phyloP scores from a whole-genome alignment of 2,329 filamentous ascomycete species.

The Trichoderma oligosporum region DNA sequence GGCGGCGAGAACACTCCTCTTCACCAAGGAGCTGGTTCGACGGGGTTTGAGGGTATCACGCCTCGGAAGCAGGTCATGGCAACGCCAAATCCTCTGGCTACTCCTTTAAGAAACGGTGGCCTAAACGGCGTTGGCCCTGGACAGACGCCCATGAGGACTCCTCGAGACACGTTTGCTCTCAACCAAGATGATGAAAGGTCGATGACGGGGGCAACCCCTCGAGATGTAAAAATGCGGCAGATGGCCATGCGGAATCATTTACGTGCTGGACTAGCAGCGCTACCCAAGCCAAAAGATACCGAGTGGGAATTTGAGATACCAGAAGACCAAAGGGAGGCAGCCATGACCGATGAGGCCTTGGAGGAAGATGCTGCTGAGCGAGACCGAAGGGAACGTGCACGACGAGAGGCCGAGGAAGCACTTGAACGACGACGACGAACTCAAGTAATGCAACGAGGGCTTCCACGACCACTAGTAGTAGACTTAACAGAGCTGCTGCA shows the following conservation, averaged over 20 bases:
- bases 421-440: slow-evolving; percentile 79
- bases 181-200: slow-evolving; percentile 70
- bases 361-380: slow-evolving; percentile 65
- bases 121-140: slow-evolving; percentile 64
- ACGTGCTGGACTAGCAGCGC: slow-evolving; percentile 67
- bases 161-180: slow-evolving; percentile 79
- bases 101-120: slow-evolving; percentile 65
- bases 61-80: slow-evolving; percentile 75
- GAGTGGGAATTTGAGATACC: slow-evolving; percentile 94
- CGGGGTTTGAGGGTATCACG: slow-evolving; percentile 80
- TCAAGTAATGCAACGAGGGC: slow-evolving; percentile 80
- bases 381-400: slow-evolving; percentile 72
- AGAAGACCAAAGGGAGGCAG: slow-evolving; percentile 67
- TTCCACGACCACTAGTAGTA: slow-evolving; percentile 73
- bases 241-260: slow-evolving; percentile 65
- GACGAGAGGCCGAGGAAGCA: slow-evolving; percentile 68
- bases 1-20: slow-evolving; percentile 92
- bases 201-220: slow-evolving; percentile 68
- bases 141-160: slow-evolving; percentile 81
- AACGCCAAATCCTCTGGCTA: slow-evolving; percentile 96
- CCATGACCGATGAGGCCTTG: slow-evolving; percentile 43
- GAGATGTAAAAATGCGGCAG: slow-evolving; percentile 69
- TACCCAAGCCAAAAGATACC: slow-evolving; percentile 88
- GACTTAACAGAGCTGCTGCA: slow-evolving; percentile 67
- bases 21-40: slow-evolving; percentile 74